These are phyloP conservation scores for Theileria luwenshuni DNA, from an alignment of 169 alveolate genomes.

Conservation along the genomic window DNA sequence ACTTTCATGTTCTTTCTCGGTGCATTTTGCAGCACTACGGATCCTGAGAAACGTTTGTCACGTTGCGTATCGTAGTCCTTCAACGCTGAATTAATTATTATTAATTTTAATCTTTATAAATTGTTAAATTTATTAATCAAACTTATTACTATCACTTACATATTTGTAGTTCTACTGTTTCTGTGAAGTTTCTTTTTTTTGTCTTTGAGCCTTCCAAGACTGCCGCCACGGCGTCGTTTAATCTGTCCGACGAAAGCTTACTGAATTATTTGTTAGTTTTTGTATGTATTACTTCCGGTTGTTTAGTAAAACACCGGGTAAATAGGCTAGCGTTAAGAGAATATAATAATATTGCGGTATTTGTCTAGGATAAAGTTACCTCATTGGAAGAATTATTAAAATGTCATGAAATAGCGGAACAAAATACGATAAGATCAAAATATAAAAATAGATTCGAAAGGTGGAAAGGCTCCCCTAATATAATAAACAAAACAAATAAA, in stretches of 20 bases:
- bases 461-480: neutral
- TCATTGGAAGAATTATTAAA: neutral
- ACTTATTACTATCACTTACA: constrained; percentile 79
- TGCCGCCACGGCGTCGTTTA: constrained; percentile 90
- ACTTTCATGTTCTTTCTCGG: constrained; percentile 95
- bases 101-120: too few relatives aligned
- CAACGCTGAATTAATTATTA: constrained; percentile 65
- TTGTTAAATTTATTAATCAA: too few relatives aligned
- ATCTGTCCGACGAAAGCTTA: constrained; percentile 81
- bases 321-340: neutral
- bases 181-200: constrained; percentile 94
- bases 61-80: constrained; percentile 99
- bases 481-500: neutral
- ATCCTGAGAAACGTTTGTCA: constrained; percentile 99
- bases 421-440: neutral
- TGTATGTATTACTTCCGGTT: too few relatives aligned
- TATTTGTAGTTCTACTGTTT: constrained; percentile 98
- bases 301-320: neutral
- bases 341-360: neutral
- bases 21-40: constrained; percentile 95
- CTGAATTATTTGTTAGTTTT: constrained; percentile 56
- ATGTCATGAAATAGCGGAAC: neutral
- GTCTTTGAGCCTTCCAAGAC: constrained; percentile 91
- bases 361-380: neutral
- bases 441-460: neutral